Base-by-base conservation (phyloP, 1,284 basidiomycete genomes). In the Trichosporon sp. region DNA sequence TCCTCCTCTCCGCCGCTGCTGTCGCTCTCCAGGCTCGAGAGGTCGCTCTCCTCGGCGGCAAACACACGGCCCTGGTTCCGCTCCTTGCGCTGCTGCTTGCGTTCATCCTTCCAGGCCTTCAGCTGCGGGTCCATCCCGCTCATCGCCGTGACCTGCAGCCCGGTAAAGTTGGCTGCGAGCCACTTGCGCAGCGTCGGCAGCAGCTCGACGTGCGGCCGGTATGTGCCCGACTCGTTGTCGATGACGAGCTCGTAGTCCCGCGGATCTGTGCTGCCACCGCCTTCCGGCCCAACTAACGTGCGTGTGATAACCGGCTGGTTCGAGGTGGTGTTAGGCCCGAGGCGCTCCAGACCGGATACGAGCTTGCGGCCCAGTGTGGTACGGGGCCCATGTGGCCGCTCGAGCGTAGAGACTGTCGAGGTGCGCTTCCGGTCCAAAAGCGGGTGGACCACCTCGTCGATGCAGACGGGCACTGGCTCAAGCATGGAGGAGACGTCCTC, bases 131-230 rank as follows among this genome's bases (percentile, higher is more conserved):
- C 89, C 69, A 86, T 86, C 65, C 86, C 85, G 70, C 87, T 86
- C 75, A 87, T 83, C 31, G 87, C 87, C 65, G 86, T 77, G 31
- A 92, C 85, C 35, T 77, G 81, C 67, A 92, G 85, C 3, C 88
- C 89, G 15, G 86, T 84, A 76, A 92, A 91, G 77, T 92, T 92
- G 74, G 86, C 85, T 80, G 90, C 72, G 29, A 87, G 77, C 38
- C 79, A 86, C 47, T 76, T 72, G 44, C 81, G 75, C 27, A 86
- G 75, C 0, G 79, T 67, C 8, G 85, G 84, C 9, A 86, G 76
- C 25, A 85, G 78, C 31, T 84, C 78, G 32, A 76, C 79, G 64
- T 81, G 76, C 1, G 86, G 86, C n/a, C 85, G 82, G 75, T 86
- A 87, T 7, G 86, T 87, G 4, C 86, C 86, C 58, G 82, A 84